These are phyloP conservation scores for Starmerella potacharoeniae DNA, from an alignment of 805 yeast genomes.

Conservation along the genomic window DNA sequence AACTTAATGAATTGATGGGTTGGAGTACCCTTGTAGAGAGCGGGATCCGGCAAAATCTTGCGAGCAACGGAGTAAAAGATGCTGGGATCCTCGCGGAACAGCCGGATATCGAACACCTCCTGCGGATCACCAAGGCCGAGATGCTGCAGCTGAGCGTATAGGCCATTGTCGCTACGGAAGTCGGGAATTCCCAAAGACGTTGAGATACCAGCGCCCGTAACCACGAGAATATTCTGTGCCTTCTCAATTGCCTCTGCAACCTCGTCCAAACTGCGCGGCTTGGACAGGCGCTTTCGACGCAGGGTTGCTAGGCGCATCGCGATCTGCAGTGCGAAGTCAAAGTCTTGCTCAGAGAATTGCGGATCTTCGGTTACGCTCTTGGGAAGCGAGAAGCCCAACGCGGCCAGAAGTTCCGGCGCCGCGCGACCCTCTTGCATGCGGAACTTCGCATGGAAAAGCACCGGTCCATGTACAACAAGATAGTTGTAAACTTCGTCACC, in stretches of 20 bases:
- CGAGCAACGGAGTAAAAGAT: conserved; percentile 81
- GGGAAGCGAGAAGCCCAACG: conserved; percentile 49
- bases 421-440: conserved; percentile 42
- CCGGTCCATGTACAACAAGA: conserved; percentile 50
- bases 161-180: conserved; percentile 79
- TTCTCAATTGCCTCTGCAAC: conserved; percentile 42
- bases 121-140: conserved; percentile 78
- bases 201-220: conserved; percentile 91
- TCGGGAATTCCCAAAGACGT: conserved; percentile 87
- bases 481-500: conserved; percentile 39
- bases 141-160: conserved; percentile 56
- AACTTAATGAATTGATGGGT: conserved; percentile 68
- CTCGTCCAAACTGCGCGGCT: conserved; percentile 41
- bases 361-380: conserved; percentile 15
- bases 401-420: conserved; percentile 38
- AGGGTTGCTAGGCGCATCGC: conserved; percentile 17
- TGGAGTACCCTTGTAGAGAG: conserved; percentile 42
- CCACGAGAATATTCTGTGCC: conserved; percentile 52
- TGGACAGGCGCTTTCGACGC: conserved; percentile 19
- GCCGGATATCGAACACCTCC: conserved; percentile 66
- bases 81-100: conserved; percentile 65
- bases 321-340: conserved; percentile 23
- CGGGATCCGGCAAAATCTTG: conserved; percentile 65
- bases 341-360: conserved; percentile 10
- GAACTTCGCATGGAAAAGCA: conserved; percentile 47